Evolutionary conservation across 768 basidiomycete species (phyloP), one percentile per base, ranked within the genome.

Genomic region (Suillus decipiens): DNA sequence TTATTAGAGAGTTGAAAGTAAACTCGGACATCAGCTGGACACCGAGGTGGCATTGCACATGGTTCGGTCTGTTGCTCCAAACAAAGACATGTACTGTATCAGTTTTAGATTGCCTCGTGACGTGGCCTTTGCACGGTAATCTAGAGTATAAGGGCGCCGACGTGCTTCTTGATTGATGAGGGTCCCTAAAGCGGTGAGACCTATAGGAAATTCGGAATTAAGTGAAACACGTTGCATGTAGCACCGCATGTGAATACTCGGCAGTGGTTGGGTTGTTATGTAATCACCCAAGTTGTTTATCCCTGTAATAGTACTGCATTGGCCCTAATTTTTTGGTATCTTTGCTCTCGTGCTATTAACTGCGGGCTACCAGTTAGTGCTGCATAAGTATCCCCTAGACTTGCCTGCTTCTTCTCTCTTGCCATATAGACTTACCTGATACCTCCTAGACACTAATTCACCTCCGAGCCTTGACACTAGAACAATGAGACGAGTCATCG

Each of bases 11-110:
- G 92, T 91, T 19, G 87, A 87, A 71, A 82, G 86, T 61, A 81
- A 78, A 67, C 76, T 97, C 36, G 88, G 87, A 36, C 72, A 80
- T 67, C 60, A 76, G 42, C 69, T 96, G 59, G 76, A 78, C 15
- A 77, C 79, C 12, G 82, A 85, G 28, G 78, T 81, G 43, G 73
- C 75, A 15, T 73, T 93, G 9, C 89, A 94, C 70, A 82, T 88
- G 67, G 96, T 99, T 56, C 88, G 97, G 61, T 89, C 90, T 11
- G 97, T 99, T 11, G 95, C 97, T 1, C 96, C 96, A 8, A 91
- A 87, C 76, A 99, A 99, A 77, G 90, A 95, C 70, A 98, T 99
- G 96, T 99, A 96, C 75, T 96, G 96, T 75, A 85, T 99, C 61
- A 90, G 90, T 74, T 99, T 99, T 81, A 75, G 86, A 66, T 79